Evolutionary conservation across 2,329 filamentous ascomycete genomes (phyloP).

Genomic region (Botrytis elliptica): DNA sequence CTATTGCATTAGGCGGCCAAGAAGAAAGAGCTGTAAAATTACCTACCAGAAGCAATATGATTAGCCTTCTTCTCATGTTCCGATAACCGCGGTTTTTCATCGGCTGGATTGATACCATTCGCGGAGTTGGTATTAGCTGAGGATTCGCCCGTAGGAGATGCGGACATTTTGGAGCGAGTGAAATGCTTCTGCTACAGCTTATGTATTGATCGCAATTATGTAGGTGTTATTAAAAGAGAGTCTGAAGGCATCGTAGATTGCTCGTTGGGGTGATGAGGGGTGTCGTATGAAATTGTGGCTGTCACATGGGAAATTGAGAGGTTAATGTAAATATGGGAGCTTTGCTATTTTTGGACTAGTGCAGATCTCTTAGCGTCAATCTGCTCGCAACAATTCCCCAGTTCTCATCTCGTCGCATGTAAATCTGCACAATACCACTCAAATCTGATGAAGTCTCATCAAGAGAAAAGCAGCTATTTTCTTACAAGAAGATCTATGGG

Average conservation of each 20-base stretch:
- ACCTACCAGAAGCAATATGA: slow-evolving; percentile 60
- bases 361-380: background rate
- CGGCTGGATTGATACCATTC: slow-evolving; percentile 30
- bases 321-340: background rate
- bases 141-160: slow-evolving; percentile 32
- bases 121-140: slow-evolving; percentile 34
- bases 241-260: slow-evolving; percentile 15
- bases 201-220: slow-evolving; percentile 12
- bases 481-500: background rate
- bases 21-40: background rate
- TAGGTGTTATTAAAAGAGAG: slow-evolving; percentile 6
- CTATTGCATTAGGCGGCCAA: background rate
- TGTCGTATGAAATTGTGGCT: background rate
- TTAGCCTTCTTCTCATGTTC: slow-evolving; percentile 73
- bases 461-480: too few relatives aligned
- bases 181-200: slow-evolving; percentile 16
- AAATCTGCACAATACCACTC: background rate
- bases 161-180: slow-evolving; percentile 27
- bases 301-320: slow-evolving; percentile 15
- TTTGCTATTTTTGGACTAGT: slow-evolving; percentile 11
- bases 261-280: background rate
- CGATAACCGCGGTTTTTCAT: slow-evolving; percentile 62
- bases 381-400: background rate
- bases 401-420: background rate
- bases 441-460: too few relatives aligned